These are phyloP conservation scores for Chlorella variabilis DNA, from an alignment of 163 green algal genomes.

Conservation along the genomic window DNA sequence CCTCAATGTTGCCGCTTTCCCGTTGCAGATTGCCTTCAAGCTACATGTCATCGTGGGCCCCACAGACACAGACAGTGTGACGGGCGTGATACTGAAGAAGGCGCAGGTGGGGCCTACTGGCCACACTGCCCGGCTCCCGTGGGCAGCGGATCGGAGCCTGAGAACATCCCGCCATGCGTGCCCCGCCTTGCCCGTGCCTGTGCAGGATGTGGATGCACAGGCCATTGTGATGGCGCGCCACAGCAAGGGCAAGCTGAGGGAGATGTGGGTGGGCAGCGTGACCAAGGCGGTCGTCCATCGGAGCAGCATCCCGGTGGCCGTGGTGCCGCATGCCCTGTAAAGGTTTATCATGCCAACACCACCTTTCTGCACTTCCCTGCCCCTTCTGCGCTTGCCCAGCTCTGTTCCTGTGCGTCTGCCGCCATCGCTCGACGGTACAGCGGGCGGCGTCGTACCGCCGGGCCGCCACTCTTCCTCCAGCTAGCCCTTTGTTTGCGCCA, in stretches of 20 bases:
- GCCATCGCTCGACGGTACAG: too few species aligned
- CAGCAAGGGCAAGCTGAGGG: constrained; percentile 36
- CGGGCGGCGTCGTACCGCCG: too few species aligned
- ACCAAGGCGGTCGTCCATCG: constrained; percentile 35
- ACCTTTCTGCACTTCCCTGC: too few species aligned
- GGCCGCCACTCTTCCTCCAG: too few species aligned
- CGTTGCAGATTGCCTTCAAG: constrained; percentile 15
- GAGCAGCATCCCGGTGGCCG: constrained; percentile 24
- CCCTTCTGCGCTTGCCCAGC: too few species aligned
- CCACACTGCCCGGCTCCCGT: too few species aligned
- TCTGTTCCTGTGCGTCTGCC: too few species aligned
- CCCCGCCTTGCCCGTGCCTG: too few species aligned
- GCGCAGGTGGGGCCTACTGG: constrained; percentile 9
- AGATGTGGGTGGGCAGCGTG: constrained; percentile 46
- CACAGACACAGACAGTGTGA: constrained; percentile 43
- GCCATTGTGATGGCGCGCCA: constrained; percentile 30
- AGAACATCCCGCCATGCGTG: too few species aligned
- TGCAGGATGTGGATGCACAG: not conserved
- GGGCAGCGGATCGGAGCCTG: too few species aligned
- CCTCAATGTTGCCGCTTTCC: not conserved
- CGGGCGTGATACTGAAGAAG: constrained; percentile 42
- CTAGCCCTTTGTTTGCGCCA: too few species aligned
- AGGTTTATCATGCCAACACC: too few species aligned
- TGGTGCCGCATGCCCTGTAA: constrained; percentile 39
- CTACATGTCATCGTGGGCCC: constrained; percentile 49